phyloP scores from a whole-genome alignment of 345 rosid species.

The Limnanthes douglasii region DNA sequence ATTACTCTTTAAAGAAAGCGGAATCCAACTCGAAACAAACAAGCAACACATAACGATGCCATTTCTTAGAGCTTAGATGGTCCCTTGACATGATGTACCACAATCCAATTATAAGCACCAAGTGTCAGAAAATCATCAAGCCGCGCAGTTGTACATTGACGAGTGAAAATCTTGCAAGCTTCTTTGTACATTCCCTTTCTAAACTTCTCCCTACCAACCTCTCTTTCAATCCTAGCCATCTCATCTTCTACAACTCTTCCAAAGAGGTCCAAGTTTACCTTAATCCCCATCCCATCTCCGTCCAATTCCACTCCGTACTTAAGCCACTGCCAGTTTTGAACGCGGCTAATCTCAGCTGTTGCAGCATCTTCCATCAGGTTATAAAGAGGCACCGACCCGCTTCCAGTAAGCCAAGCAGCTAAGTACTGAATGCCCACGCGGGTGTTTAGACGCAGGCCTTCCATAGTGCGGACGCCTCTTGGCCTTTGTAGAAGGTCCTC shows the following conservation, averaged over 20 bases:
- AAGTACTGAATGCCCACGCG: conserved; percentile 83
- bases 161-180: conserved; percentile 57
- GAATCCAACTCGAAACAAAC: too few relatives aligned
- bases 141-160: conserved; percentile 44
- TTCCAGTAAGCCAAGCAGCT: conserved; percentile 83
- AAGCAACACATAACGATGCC: too few relatives aligned
- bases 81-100: conserved; percentile 34
- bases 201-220: conserved; percentile 74
- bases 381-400: conserved; percentile 86
- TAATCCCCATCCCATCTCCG: conserved; percentile 67
- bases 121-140: conserved; percentile 86
- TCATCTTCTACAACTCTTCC: conserved; percentile 84
- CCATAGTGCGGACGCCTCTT: conserved; percentile 63
- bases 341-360: conserved; percentile 89
- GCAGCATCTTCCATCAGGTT: conserved; percentile 98
- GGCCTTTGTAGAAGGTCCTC: conserved; percentile 86
- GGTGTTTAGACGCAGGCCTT: conserved; percentile 77
- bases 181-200: conserved; percentile 57
- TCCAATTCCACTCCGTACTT: conserved; percentile 63
- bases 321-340: conserved; percentile 94
- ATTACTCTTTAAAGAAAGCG: too few relatives aligned
- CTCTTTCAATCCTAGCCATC: conserved; percentile 70
- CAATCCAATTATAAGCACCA: conserved; percentile 56
- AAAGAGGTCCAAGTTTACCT: conserved; percentile 45
- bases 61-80: conserved; percentile 33